Percentiles rank a stretch among this genome's conserved stretches.
Evolutionary conservation across 345 rosid species (phyloP).

Genomic region (Rhizophora apiculata): DNA sequence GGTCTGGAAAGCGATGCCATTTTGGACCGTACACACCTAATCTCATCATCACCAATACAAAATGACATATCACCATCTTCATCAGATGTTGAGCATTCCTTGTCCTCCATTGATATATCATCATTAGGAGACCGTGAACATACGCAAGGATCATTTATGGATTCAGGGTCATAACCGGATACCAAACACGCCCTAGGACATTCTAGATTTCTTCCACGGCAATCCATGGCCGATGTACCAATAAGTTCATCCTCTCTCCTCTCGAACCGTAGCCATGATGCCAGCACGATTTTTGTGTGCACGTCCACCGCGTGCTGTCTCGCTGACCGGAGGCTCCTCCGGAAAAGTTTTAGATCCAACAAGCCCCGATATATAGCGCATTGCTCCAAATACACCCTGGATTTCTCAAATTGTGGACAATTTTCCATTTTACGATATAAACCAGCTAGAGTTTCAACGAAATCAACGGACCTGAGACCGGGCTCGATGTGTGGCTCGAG

Average conservation of each 20-base stretch:
- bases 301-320: slow-evolving; percentile 80
- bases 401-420: slow-evolving; percentile 56
- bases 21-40: not conserved
- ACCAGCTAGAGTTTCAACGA: slow-evolving; percentile 62
- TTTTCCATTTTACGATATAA: slow-evolving; percentile 48
- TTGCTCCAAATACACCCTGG: slow-evolving; percentile 58
- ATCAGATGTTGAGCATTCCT: slow-evolving; percentile 38
- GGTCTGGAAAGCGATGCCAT: not conserved
- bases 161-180: slow-evolving; percentile 68
- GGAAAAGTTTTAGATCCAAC: slow-evolving; percentile 68
- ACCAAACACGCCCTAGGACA: slow-evolving; percentile 83
- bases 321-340: slow-evolving; percentile 68
- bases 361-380: slow-evolving; percentile 65
- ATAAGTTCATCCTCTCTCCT: slow-evolving; percentile 90
- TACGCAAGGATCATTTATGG: slow-evolving; percentile 56
- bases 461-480: slow-evolving; percentile 60
- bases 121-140: slow-evolving; percentile 46
- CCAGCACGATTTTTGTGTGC: slow-evolving; percentile 75
- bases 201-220: slow-evolving; percentile 74
- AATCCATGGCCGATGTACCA: slow-evolving; percentile 74
- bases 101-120: slow-evolving; percentile 24
- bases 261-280: slow-evolving; percentile 85
- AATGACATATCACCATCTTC: slow-evolving; percentile 4
- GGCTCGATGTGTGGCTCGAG: slow-evolving; percentile 77
- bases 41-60: slow-evolving; percentile 1